Conservation (phyloP, 2,329 filamentous ascomycete genomes). For the Aspergillus viridinutans region DNA sequence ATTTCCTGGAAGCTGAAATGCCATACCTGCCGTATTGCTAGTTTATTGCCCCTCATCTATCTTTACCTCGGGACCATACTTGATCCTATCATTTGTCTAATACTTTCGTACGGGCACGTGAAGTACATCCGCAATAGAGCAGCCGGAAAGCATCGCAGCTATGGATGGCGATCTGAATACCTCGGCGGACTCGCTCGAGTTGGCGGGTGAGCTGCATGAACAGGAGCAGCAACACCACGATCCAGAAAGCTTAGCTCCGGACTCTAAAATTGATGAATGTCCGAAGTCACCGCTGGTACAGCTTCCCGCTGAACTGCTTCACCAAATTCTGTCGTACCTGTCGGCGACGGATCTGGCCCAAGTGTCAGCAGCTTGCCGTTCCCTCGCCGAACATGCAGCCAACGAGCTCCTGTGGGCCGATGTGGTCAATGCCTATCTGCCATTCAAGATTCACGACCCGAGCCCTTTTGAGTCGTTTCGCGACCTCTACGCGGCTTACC, state of each 20-base stretch:
- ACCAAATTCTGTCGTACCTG: conserved; percentile 66
- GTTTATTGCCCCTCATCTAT: no score
- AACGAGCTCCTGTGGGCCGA: conserved; percentile 69
- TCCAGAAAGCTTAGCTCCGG: neutral
- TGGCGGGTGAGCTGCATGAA: neutral
- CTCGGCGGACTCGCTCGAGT: neutral
- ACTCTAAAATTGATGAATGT: neutral
- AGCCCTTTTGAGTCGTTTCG: conserved; percentile 62
- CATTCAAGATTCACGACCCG: conserved; percentile 52
- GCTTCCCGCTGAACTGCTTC: conserved; percentile 72
- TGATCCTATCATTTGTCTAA: neutral
- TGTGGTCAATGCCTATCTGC: conserved; percentile 65
- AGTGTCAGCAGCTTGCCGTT: conserved; percentile 58
- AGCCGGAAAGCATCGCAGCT: neutral
- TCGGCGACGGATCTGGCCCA: conserved; percentile 59
- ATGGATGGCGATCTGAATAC: neutral
- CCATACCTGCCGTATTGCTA: no score
- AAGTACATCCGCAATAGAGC: neutral
- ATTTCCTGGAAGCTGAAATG: no score
- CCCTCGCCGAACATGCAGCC: conserved; percentile 55
- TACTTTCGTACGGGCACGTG: neutral
- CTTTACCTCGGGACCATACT: no score
- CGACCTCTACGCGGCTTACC: conserved; percentile 68
- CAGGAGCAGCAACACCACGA: neutral
- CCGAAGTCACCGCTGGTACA: conserved; percentile 23